Percentiles rank a stretch among this genome's conserved stretches.
phyloP scores from a whole-genome alignment of 1,139 yeast genomes.

The Hemisphaericaspora xylofermentans region DNA sequence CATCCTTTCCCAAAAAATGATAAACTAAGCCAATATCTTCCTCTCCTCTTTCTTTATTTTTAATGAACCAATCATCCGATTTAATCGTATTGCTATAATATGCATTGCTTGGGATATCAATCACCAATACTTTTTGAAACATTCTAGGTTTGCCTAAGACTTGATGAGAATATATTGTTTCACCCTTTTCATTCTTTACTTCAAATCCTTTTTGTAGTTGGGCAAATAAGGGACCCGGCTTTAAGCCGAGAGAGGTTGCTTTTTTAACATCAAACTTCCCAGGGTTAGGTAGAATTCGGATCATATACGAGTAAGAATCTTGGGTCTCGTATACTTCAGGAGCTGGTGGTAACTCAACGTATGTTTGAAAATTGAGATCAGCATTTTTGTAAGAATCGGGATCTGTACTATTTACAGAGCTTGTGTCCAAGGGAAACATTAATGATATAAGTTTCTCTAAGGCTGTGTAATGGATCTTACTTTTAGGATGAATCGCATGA shows the following conservation, averaged over 20 bases:
- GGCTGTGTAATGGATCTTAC: slow-evolving; percentile 15
- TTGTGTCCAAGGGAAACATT: slow-evolving; percentile 53
- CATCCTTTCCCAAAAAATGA: slow-evolving; percentile 69
- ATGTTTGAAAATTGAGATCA: slow-evolving; percentile 46
- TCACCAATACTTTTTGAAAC: slow-evolving; percentile 60
- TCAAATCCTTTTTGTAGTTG: slow-evolving; percentile 59
- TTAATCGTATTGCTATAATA: slow-evolving; percentile 50
- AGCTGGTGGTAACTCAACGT: slow-evolving; percentile 34
- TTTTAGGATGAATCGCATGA: neutral
- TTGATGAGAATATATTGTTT: slow-evolving; percentile 60
- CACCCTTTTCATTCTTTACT: slow-evolving; percentile 61
- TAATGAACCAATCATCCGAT: slow-evolving; percentile 28
- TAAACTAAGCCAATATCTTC: slow-evolving; percentile 57
- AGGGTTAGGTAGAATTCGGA: slow-evolving; percentile 64
- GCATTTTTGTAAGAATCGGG: slow-evolving; percentile 38
- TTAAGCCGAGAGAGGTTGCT: slow-evolving; percentile 70
- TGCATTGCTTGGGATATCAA: slow-evolving; percentile 66
- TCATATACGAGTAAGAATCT: slow-evolving; percentile 53
- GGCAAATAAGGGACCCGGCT: slow-evolving; percentile 60
- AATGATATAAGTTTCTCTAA: slow-evolving; percentile 36
- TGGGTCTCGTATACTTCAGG: slow-evolving; percentile 22
- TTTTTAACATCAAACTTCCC: slow-evolving; percentile 72
- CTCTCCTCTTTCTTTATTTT: slow-evolving; percentile 27
- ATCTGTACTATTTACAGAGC: slow-evolving; percentile 34
- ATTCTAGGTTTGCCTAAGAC: slow-evolving; percentile 64